A percentile compares a stretch with the other conserved stretches of the same genome.
Evolutionary conservation across 2,329 filamentous ascomycete genomes (phyloP).

Genomic region (Colletotrichum lentis): DNA sequence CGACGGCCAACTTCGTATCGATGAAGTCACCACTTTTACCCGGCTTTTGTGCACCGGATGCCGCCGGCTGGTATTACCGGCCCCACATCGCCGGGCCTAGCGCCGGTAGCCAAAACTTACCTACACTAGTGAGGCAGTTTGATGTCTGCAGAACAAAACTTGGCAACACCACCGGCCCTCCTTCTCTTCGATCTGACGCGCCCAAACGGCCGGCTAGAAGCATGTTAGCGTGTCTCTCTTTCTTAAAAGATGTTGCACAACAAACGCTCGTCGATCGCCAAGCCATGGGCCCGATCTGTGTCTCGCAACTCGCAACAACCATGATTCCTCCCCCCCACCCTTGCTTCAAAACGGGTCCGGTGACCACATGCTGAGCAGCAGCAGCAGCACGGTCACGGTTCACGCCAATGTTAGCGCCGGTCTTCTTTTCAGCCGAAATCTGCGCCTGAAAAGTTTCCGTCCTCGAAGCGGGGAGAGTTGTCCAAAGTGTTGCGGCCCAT

Average conservation of each 20-base stretch:
- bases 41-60: slow-evolving; percentile 14
- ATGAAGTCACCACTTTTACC: slow-evolving; percentile 38
- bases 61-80: slow-evolving; percentile 26
- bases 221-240: background rate
- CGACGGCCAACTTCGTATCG: slow-evolving; percentile 5
- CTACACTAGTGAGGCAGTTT: background rate
- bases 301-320: background rate
- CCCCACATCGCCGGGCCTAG: slow-evolving; percentile 29
- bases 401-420: slow-evolving; percentile 4
- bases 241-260: background rate
- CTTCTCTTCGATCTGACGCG: no score
- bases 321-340: slow-evolving; percentile 5
- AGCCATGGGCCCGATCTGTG: slow-evolving; percentile 27
- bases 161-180: no score
- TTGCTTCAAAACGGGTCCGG: slow-evolving; percentile 29
- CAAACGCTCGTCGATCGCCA: slow-evolving; percentile 25
- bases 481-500: slow-evolving; percentile 1
- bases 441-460: slow-evolving; percentile 7
- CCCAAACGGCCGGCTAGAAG: slow-evolving; percentile 13
- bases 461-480: slow-evolving; percentile 9
- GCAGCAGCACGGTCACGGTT: slow-evolving; percentile 4
- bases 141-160: slow-evolving; percentile 2
- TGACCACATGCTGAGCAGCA: slow-evolving; percentile 17
- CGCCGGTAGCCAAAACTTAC: slow-evolving; percentile 33
- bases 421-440: slow-evolving; percentile 13